Percentiles rank a stretch among this genome's conserved stretches.
Evolutionary conservation across 805 yeast species (phyloP).

Genomic region (Metschnikowia vanudenii): DNA sequence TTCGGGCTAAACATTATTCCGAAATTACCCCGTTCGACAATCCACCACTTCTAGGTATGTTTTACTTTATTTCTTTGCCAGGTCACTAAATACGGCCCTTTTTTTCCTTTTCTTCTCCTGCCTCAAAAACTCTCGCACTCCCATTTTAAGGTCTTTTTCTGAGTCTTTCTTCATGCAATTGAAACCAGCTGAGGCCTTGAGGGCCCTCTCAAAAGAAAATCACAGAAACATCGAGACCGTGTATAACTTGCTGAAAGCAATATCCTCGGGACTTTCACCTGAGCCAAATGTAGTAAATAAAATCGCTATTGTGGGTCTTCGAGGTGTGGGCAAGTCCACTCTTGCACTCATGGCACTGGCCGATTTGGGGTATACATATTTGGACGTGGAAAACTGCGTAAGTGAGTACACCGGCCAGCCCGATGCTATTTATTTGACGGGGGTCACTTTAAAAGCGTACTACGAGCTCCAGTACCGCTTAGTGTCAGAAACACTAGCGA

Average conservation of each 20-base stretch:
- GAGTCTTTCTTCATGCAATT: no score
- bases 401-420: constrained; percentile 14
- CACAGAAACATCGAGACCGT: background rate
- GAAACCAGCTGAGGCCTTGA: background rate
- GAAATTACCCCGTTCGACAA: no score
- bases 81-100: no score
- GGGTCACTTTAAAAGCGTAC: constrained; percentile 6
- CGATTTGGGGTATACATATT: constrained; percentile 14
- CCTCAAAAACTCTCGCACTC: no score
- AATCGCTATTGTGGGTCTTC: constrained; percentile 17
- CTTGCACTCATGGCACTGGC: constrained; percentile 21
- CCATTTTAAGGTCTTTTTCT: no score
- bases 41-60: no score
- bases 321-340: constrained; percentile 23
- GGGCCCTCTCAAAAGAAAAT: background rate
- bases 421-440: constrained; percentile 12
- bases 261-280: background rate
- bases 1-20: no score
- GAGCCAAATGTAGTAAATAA: background rate
- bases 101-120: no score
- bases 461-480: background rate
- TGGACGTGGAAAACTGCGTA: constrained; percentile 19
- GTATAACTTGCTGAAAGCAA: background rate
- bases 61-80: no score
- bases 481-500: background rate